Conservation (phyloP, 2,329 filamentous ascomycete species). For the Venturia nashicola region DNA sequence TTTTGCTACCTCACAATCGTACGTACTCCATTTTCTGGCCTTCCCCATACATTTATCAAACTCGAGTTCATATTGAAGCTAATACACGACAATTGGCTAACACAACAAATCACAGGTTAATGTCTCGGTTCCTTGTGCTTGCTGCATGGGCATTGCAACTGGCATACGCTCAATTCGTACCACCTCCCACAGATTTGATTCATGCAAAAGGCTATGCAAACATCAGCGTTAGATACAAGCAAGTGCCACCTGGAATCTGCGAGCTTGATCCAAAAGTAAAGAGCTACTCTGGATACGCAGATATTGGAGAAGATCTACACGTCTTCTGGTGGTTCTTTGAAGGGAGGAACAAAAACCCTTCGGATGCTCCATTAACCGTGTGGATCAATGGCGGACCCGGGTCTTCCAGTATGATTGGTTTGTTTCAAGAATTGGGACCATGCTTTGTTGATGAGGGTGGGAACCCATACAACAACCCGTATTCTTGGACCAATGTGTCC, state of each 20-base stretch:
- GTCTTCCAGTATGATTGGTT: constrained; percentile 43
- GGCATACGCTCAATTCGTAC: constrained; percentile 29
- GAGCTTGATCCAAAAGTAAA: constrained; percentile 45
- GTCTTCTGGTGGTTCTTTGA: constrained; percentile 49
- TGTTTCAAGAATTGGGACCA: constrained; percentile 40
- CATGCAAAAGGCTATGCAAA: constrained; percentile 32
- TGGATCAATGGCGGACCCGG: constrained; percentile 51
- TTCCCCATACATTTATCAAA: neutral
- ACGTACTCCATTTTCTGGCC: neutral
- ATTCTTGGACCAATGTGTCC: constrained; percentile 50
- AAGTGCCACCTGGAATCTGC: constrained; percentile 42
- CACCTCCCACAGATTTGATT: constrained; percentile 32
- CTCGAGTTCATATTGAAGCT: no score
- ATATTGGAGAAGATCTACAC: constrained; percentile 38
- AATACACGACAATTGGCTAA: neutral
- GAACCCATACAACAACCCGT: constrained; percentile 45
- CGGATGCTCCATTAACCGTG: constrained; percentile 43
- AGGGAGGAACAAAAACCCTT: constrained; percentile 36
- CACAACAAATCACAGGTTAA: neutral
- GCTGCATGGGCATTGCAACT: neutral
- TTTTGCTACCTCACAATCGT: neutral
- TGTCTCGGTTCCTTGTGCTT: neutral
- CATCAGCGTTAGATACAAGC: constrained; percentile 45
- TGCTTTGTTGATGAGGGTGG: constrained; percentile 36
- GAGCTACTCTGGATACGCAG: constrained; percentile 43